Evolutionary conservation across 164 flowering plant genomes (phyloP).

Genomic region (Taxillus chinensis): DNA sequence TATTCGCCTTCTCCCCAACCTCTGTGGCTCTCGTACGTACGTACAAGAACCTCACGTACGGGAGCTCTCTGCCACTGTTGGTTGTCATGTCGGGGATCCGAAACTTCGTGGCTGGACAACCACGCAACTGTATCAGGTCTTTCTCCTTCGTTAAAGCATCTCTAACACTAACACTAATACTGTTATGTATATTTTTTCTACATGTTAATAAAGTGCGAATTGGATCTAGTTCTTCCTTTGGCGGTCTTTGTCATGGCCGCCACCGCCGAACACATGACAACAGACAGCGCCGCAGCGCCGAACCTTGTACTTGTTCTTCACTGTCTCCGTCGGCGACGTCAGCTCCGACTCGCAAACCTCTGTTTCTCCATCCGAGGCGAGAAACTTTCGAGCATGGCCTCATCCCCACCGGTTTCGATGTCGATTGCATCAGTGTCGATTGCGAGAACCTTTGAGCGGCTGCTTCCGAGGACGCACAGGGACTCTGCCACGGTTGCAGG

Average conservation of each 20-base stretch:
- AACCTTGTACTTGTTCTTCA: constrained; percentile 21
- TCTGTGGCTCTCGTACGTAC: too few relatives aligned
- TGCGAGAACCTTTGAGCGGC: constrained; percentile 68
- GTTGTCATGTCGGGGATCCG: too few relatives aligned
- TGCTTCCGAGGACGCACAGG: constrained; percentile 79
- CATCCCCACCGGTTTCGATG: constrained; percentile 54
- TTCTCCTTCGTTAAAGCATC: too few relatives aligned
- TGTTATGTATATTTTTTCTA: too few relatives aligned
- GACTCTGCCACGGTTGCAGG: constrained; percentile 84
- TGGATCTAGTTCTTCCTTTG: neutral
- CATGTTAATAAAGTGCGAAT: too few relatives aligned
- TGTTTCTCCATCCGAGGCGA: constrained; percentile 40
- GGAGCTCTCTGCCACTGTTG: too few relatives aligned
- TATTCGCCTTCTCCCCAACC: too few relatives aligned
- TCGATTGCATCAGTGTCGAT: constrained; percentile 47
- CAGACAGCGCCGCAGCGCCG: constrained; percentile 9
- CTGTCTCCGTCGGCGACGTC: constrained; percentile 9
- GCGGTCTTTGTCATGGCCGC: neutral
- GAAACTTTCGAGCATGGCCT: constrained; percentile 95
- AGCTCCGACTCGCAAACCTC: constrained; percentile 7
- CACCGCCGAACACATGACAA: constrained; percentile 12
- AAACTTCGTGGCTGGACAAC: too few relatives aligned
- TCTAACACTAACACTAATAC: too few relatives aligned
- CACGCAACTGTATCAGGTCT: too few relatives aligned
- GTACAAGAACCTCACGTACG: too few relatives aligned